A percentile compares a stretch with the other conserved stretches of the same genome.
These are phyloP conservation scores for Capronia epimyces DNA, from an alignment of 2,329 filamentous ascomycete species.

Conservation along the genomic window DNA sequence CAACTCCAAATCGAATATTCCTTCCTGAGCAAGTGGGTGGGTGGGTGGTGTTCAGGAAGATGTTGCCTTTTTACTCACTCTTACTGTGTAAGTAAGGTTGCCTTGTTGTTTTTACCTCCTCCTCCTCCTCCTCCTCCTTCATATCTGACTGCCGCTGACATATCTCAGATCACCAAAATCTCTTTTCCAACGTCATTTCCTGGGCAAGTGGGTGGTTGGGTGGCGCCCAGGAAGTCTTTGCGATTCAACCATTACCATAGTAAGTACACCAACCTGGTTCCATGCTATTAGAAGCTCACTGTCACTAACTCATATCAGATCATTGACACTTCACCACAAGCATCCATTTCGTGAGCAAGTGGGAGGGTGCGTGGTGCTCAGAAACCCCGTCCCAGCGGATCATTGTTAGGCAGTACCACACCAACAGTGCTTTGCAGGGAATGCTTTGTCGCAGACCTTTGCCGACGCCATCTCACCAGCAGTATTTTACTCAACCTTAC, in stretches of 20 bases:
- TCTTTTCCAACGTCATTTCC: neutral
- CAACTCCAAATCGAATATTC: too few relatives aligned
- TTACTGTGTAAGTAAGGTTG: too few relatives aligned
- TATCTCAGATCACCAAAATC: too few relatives aligned
- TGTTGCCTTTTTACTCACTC: neutral
- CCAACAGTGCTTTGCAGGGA: neutral
- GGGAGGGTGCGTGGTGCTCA: neutral
- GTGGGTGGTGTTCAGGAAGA: neutral
- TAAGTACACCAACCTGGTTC: too few relatives aligned
- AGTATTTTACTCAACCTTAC: neutral
- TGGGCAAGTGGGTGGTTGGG: neutral
- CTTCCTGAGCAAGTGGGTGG: neutral
- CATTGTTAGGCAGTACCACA: neutral
- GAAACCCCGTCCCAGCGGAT: neutral
- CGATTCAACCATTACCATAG: neutral
- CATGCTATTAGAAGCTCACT: neutral
- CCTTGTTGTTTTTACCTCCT: too few relatives aligned
- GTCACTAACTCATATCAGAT: neutral
- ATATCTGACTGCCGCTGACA: too few relatives aligned
- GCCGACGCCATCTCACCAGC: neutral
- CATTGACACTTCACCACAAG: neutral
- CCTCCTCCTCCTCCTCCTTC: too few relatives aligned
- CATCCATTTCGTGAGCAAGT: neutral
- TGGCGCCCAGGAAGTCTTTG: neutral
- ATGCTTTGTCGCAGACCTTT: too few relatives aligned